Percentiles rank a stretch among this genome's conserved stretches.
phyloP scores from a whole-genome alignment of 495 filamentous ascomycete species.

The Aspergillus egyptiacus region DNA sequence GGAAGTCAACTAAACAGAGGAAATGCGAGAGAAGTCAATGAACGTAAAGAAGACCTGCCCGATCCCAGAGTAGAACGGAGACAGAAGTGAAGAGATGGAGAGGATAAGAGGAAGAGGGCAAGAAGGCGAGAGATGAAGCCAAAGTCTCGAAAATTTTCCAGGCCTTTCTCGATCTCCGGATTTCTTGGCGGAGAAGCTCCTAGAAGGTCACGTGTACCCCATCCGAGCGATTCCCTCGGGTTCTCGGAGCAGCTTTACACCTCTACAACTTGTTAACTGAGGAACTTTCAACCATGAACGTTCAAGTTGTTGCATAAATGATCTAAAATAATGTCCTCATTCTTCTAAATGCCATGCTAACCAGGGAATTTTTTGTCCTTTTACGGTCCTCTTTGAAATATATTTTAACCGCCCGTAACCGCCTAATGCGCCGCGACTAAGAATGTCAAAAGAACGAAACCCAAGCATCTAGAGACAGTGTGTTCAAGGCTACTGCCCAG shows the following conservation, averaged over 20 bases:
- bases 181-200: slow-evolving; percentile 43
- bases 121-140: slow-evolving; percentile 36
- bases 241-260: slow-evolving; percentile 15
- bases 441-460: background rate
- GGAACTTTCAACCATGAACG: too few relatives aligned
- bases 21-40: slow-evolving; percentile 9
- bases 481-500: too few relatives aligned
- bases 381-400: background rate
- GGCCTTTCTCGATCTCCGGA: slow-evolving; percentile 43
- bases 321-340: background rate
- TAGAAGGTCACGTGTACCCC: slow-evolving; percentile 42
- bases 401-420: background rate
- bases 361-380: background rate
- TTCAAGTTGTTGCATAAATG: too few relatives aligned
- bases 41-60: slow-evolving; percentile 18
- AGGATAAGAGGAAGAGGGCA: slow-evolving; percentile 21
- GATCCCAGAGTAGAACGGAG: slow-evolving; percentile 27
- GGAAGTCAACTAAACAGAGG: slow-evolving; percentile 20
- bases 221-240: slow-evolving; percentile 30
- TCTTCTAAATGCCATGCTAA: background rate
- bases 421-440: background rate
- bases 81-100: slow-evolving; percentile 19
- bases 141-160: slow-evolving; percentile 50
- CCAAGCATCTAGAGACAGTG: too few relatives aligned
- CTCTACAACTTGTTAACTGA: background rate